These are phyloP conservation scores for Yarrowia porcina DNA, from an alignment of 805 yeast genomes.

Conservation along the genomic window DNA sequence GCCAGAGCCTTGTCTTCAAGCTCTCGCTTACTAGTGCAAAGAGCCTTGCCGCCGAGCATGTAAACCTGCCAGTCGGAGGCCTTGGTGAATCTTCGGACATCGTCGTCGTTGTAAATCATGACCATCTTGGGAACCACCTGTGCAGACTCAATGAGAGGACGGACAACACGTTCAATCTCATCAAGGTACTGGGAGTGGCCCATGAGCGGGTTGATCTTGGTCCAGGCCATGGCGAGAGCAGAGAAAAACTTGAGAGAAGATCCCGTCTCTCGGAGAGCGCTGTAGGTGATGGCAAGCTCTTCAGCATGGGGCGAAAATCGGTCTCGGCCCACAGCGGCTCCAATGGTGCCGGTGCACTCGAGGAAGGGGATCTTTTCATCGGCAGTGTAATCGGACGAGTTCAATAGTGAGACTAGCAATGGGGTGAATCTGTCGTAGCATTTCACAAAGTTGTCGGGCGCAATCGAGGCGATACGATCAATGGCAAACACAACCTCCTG, in stretches of 20 bases:
- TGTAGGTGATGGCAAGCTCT: slow-evolving; percentile 51
- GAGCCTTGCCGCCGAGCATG: slow-evolving; percentile 12
- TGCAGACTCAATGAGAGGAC: slow-evolving; percentile 83
- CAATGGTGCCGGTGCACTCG: slow-evolving; percentile 17
- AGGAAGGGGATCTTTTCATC: slow-evolving; percentile 44
- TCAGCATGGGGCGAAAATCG: slow-evolving; percentile 73
- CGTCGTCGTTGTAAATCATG: slow-evolving; percentile 81
- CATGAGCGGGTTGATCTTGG: slow-evolving; percentile 65
- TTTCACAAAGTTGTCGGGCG: slow-evolving; percentile 80
- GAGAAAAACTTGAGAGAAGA: slow-evolving; percentile 82
- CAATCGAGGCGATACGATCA: slow-evolving; percentile 96
- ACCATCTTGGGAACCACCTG: slow-evolving; percentile 86
- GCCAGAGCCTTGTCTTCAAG: slow-evolving; percentile 9
- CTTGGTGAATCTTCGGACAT: slow-evolving; percentile 71
- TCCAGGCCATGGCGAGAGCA: slow-evolving; percentile 95
- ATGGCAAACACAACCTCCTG: slow-evolving; percentile 96
- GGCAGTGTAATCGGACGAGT: slow-evolving; percentile 61
- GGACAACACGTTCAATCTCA: slow-evolving; percentile 78
- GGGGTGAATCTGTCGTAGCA: slow-evolving; percentile 96
- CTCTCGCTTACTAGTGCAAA: slow-evolving; percentile 10
- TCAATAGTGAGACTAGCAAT: slow-evolving; percentile 67
- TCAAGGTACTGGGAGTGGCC: slow-evolving; percentile 79
- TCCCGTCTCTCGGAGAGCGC: slow-evolving; percentile 44
- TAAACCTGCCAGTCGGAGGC: slow-evolving; percentile 16
- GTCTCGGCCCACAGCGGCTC: slow-evolving; percentile 82